Evolutionary conservation across 1,284 basidiomycete genomes (phyloP).

Genomic region (Sanghuangporus sanghuang): DNA sequence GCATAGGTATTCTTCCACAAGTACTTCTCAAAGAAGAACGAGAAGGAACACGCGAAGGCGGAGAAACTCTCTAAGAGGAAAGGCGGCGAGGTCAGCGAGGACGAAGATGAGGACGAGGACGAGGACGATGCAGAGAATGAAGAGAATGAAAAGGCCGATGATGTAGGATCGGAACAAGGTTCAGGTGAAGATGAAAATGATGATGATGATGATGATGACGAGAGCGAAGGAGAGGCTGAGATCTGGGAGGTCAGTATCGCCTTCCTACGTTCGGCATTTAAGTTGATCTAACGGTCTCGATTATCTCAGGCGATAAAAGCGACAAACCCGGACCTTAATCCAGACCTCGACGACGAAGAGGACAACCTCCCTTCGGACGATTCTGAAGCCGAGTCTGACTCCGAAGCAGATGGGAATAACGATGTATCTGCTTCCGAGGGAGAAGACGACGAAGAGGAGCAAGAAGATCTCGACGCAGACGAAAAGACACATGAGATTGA

Average conservation of each 20-base stretch:
- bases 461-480: conserved; percentile 26
- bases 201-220: conserved; percentile 36
- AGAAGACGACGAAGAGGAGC: conserved; percentile 30
- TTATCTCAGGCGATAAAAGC: conserved; percentile 75
- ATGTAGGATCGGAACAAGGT: conserved; percentile 25
- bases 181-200: conserved; percentile 25
- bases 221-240: conserved; percentile 51
- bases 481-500: conserved; percentile 29
- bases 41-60: conserved; percentile 43
- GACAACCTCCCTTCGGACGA: conserved; percentile 28
- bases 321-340: conserved; percentile 57
- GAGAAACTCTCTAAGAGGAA: conserved; percentile 42
- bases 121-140: too few species aligned
- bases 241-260: conserved; percentile 73
- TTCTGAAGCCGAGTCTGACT: conserved; percentile 24
- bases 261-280: not conserved
- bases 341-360: conserved; percentile 38
- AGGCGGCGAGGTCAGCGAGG: conserved; percentile 30
- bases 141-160: conserved; percentile 14
- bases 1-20: conserved; percentile 62
- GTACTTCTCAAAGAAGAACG: conserved; percentile 61
- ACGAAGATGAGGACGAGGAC: conserved; percentile 28
- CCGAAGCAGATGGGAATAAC: conserved; percentile 30
- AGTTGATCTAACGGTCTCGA: not conserved
- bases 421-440: conserved; percentile 23